Base-by-base conservation (phyloP, 2,329 filamentous ascomycete species). In the Eurotiales sp. region DNA sequence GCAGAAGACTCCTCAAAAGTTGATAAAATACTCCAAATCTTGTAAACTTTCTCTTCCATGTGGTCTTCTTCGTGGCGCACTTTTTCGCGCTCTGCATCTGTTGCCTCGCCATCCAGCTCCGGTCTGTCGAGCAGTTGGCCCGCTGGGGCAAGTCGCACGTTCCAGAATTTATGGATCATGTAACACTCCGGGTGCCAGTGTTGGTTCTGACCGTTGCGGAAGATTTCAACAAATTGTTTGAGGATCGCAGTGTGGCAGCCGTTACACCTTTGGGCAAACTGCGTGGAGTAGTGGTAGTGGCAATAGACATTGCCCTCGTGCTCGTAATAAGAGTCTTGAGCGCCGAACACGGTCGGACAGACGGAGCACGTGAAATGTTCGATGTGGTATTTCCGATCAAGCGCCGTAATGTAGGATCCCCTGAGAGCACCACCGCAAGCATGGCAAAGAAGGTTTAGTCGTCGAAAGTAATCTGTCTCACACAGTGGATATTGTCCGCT, bases 151-250 rank as follows among this genome's bases (percentile, higher is more conserved):
- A 99, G 77, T 46, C 93, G 85, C 54, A 99, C 93, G 66, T 97
- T 99, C 93, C 93, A 99, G 72, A 97, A 99, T 65, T 99, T 99
- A 75, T 99, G 93, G 56, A 99, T 99, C 93, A 99, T 99, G 72
- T 99, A 99, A 71, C 93, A 99, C 72, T 99, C 93, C 2, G 93
- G 93, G 67, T 99, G 93, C 93, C 93, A 99, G 68, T 99, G 93
- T 65, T 99, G 93, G 66, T 97, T 96, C 67, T 96, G 88, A 2
- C 92, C 92, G 70, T 97, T 97, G 61, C 93, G 86, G 72, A 91
- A 99, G 55, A 99, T 97, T 71, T 99, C 93, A 55, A 99, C 93
- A 68, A 99, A 99, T 69, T 99, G 93, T 74, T 99, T 99, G 39
- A 99, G 77, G 57, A 99, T 99, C 47, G 93, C 90, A 2, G 92